A percentile compares a stretch with the other conserved stretches of the same genome.
These are phyloP conservation scores for Polytrichum formosum DNA, from an alignment of 225 moss, liverwort and hornwort species.

Conservation along the genomic window DNA sequence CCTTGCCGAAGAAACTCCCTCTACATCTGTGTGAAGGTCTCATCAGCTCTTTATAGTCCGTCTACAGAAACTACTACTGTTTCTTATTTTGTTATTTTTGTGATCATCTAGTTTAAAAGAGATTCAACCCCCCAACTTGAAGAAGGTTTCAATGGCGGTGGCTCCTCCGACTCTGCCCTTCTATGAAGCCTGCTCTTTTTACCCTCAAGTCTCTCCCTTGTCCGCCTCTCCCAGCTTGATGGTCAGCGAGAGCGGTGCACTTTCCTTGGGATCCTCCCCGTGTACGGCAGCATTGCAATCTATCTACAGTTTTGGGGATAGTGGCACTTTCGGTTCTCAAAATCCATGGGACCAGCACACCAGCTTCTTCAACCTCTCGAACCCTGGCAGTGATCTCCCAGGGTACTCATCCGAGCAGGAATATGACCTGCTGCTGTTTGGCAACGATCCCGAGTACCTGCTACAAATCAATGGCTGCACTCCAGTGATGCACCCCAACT, in stretches of 20 bases:
- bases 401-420: conserved; percentile 29
- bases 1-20: conserved; percentile 6
- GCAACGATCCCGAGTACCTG: conserved; percentile 34
- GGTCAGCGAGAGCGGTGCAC: conserved; percentile 19
- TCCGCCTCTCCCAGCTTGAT: conserved; percentile 10
- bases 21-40: conserved; percentile 53
- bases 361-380: conserved; percentile 15
- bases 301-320: conserved; percentile 26
- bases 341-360: conserved; percentile 19
- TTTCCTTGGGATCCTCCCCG: conserved; percentile 25
- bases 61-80: not conserved
- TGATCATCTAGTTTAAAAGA: too few species aligned
- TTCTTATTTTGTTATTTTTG: not conserved
- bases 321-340: not conserved
- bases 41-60: not conserved
- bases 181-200: conserved; percentile 11
- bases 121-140: too few species aligned
- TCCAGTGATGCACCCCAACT: conserved; percentile 81
- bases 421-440: conserved; percentile 27
- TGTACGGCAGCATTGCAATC: conserved; percentile 13
- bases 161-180: conserved; percentile 36
- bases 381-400: conserved; percentile 30
- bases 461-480: conserved; percentile 38
- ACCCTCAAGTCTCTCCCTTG: conserved; percentile 12
- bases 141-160: conserved; percentile 34